Conservation (phyloP, 768 basidiomycete species). For the Mycena galericulata region DNA sequence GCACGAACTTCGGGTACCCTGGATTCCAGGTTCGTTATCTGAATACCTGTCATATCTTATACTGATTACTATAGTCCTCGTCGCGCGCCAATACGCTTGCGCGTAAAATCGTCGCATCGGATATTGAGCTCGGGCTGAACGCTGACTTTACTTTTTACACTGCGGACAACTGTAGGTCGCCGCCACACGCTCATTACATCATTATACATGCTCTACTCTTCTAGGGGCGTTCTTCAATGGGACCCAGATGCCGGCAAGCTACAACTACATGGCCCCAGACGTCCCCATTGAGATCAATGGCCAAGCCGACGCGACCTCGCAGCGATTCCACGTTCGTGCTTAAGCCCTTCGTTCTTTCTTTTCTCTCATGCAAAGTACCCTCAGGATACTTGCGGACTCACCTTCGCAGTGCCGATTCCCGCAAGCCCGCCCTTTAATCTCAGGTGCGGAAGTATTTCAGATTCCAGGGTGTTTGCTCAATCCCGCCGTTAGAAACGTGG, state of each 20-base stretch:
- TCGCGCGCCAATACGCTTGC: constrained; percentile 68
- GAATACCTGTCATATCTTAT: too few species aligned
- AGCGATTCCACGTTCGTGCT: constrained; percentile 59
- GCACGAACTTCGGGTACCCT: constrained; percentile 60
- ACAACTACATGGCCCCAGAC: constrained; percentile 60
- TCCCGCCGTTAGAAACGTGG: constrained; percentile 51
- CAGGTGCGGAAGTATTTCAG: constrained; percentile 35
- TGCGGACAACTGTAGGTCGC: constrained; percentile 63
- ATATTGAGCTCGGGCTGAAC: constrained; percentile 59
- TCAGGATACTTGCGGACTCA: constrained; percentile 58
- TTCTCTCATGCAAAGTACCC: neutral
- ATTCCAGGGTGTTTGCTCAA: neutral
- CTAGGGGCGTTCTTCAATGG: constrained; percentile 62
- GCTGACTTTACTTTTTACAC: constrained; percentile 56
- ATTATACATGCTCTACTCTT: neutral
- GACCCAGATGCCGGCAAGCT: constrained; percentile 51
- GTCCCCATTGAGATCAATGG: constrained; percentile 58
- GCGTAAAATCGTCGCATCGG: constrained; percentile 65
- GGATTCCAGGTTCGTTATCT: too few species aligned
- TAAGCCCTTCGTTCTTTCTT: neutral
- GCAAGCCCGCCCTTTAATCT: constrained; percentile 59
- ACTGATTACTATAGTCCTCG: too few species aligned
- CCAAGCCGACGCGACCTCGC: constrained; percentile 56
- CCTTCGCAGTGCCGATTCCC: constrained; percentile 54
- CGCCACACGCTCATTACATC: neutral